A percentile compares a stretch with the other conserved stretches of the same genome.
phyloP scores from a whole-genome alignment of 2,329 filamentous ascomycete genomes.

The Fusarium anthophilum region DNA sequence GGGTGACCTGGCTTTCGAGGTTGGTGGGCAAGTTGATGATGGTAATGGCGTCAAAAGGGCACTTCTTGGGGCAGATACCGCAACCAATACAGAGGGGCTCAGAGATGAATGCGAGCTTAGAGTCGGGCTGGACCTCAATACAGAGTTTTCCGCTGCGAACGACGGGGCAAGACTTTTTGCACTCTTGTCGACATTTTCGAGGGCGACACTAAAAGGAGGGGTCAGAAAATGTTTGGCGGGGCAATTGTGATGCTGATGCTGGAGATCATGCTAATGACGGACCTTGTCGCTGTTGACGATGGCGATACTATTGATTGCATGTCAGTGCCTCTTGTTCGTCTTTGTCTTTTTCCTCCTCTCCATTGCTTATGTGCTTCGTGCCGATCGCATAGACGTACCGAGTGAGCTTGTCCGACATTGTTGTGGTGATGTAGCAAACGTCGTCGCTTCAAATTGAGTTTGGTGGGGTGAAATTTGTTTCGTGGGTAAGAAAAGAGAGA shows the following conservation, averaged over 20 bases:
- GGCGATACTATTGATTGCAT: slow-evolving; percentile 76
- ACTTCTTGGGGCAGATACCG: slow-evolving; percentile 99
- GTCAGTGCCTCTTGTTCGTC: slow-evolving; percentile 37
- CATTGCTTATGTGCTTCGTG: neutral
- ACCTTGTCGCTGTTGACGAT: slow-evolving; percentile 99
- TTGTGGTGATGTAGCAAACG: slow-evolving; percentile 46
- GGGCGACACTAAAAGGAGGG: slow-evolving; percentile 50
- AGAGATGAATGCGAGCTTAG: slow-evolving; percentile 97
- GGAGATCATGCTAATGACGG: slow-evolving; percentile 29
- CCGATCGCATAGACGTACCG: slow-evolving; percentile 68
- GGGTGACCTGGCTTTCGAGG: slow-evolving; percentile 96
- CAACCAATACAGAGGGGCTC: slow-evolving; percentile 97
- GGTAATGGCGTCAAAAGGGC: slow-evolving; percentile 97
- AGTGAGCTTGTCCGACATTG: slow-evolving; percentile 93
- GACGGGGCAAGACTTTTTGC: slow-evolving; percentile 98
- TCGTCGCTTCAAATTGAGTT: slow-evolving; percentile 32
- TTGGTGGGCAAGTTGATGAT: slow-evolving; percentile 99
- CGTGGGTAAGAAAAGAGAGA: slow-evolving; percentile 5
- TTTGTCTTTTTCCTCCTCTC: neutral
- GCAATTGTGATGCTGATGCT: slow-evolving; percentile 21
- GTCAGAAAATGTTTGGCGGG: slow-evolving; percentile 42
- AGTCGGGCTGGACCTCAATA: slow-evolving; percentile 89
- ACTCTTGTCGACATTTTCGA: slow-evolving; percentile 95
- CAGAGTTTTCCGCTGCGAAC: slow-evolving; percentile 97
- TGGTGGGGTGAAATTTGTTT: slow-evolving; percentile 29